Conservation (phyloP, 23 red algal species). For the Gracilariopsis chorda region DNA sequence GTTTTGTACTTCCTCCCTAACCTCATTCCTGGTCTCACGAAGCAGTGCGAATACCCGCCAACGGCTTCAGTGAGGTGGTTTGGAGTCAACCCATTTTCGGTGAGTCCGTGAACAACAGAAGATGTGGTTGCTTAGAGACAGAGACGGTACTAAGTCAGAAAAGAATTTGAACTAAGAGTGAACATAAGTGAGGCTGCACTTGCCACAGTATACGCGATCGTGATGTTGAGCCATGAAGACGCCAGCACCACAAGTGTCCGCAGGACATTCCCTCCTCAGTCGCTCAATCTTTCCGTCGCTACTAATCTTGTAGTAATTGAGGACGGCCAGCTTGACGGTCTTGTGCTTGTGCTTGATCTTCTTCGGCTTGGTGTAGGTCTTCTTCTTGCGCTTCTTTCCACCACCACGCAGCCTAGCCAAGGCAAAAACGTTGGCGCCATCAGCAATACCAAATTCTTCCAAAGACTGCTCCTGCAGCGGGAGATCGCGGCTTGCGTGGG, state of each 20-base stretch:
- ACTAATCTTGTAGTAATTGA: slow-evolving; percentile 94
- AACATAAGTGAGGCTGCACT: slow-evolving; percentile 92
- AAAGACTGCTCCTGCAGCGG: slow-evolving; percentile 13
- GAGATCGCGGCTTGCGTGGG: slow-evolving; percentile 31
- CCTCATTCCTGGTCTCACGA: no score
- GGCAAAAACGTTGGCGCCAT: slow-evolving; percentile 55
- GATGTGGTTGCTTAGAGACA: neutral
- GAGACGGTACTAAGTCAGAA: neutral
- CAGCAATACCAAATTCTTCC: neutral
- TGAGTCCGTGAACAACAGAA: no score
- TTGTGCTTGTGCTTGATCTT: slow-evolving; percentile 99
- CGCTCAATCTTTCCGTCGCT: slow-evolving; percentile 85
- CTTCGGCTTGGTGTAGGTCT: slow-evolving; percentile 99
- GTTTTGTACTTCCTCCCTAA: no score
- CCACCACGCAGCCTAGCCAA: slow-evolving; percentile 78
- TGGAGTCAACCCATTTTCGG: no score
- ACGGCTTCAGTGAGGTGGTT: no score
- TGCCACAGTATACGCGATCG: slow-evolving; percentile 95
- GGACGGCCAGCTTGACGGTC: slow-evolving; percentile 83
- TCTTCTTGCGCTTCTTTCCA: slow-evolving; percentile 99
- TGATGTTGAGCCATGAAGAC: slow-evolving; percentile 95
- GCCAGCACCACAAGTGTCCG: slow-evolving; percentile 86
- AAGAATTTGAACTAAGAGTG: neutral
- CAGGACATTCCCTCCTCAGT: slow-evolving; percentile 83
- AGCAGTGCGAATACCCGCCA: no score